Evolutionary conservation across 1,139 yeast species (phyloP).

Genomic region (Taphrina sp.): DNA sequence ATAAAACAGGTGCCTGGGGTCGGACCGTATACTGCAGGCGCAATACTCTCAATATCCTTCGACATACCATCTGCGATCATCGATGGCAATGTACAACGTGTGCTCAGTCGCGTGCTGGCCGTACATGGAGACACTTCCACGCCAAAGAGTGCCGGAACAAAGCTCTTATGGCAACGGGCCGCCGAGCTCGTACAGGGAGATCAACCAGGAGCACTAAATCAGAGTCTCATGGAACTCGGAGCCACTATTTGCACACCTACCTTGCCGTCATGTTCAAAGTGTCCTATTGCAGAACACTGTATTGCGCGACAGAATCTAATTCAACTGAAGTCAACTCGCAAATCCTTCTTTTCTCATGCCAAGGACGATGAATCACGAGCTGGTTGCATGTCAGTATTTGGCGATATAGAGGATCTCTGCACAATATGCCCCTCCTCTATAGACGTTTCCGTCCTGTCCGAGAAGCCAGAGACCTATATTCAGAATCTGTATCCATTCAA

Average conservation of each 20-base stretch:
- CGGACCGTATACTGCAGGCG: constrained; percentile 36
- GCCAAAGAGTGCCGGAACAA: constrained; percentile 26
- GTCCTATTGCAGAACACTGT: constrained; percentile 30
- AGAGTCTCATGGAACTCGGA: constrained; percentile 35
- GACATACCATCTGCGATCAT: constrained; percentile 31
- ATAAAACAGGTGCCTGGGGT: constrained; percentile 34
- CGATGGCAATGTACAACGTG: constrained; percentile 35
- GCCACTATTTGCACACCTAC: constrained; percentile 34
- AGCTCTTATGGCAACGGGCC: constrained; percentile 33
- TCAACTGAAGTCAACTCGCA: constrained; percentile 2
- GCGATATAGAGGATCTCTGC: constrained; percentile 31
- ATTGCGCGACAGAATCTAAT: constrained; percentile 24
- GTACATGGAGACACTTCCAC: constrained; percentile 32
- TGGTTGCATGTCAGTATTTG: too few relatives aligned
- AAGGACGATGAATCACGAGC: background rate
- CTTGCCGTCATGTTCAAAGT: constrained; percentile 23
- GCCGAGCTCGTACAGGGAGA: constrained; percentile 26
- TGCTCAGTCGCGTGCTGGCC: constrained; percentile 32
- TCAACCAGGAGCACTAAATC: constrained; percentile 33
- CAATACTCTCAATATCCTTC: constrained; percentile 34
- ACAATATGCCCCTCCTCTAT: constrained; percentile 7
- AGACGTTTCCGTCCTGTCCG: constrained; percentile 11
- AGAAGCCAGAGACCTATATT: constrained; percentile 22
- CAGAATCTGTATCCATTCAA: constrained; percentile 30
- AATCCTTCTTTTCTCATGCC: constrained; percentile 8